Evolutionary conservation across 2,329 filamentous ascomycete species (phyloP).

Genomic region (Acarospora socialis): DNA sequence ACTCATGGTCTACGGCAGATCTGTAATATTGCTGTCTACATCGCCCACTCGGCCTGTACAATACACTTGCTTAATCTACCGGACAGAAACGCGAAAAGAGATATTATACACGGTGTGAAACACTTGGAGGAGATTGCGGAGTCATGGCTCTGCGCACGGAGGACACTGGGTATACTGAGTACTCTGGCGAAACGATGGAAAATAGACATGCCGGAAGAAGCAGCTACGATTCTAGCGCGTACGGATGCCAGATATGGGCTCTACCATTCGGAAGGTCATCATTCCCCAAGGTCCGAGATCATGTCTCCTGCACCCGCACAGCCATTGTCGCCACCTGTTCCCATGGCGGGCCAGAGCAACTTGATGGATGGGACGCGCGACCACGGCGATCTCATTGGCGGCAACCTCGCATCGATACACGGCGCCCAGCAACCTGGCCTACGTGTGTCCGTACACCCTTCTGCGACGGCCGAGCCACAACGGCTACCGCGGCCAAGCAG

Average conservation of each 20-base stretch:
- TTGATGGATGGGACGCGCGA: too few species aligned
- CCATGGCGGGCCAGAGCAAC: too few species aligned
- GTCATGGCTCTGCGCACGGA: slow-evolving; percentile 78
- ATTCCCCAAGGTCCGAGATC: slow-evolving; percentile 32
- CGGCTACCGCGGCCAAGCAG: slow-evolving; percentile 1
- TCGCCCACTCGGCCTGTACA: slow-evolving; percentile 83
- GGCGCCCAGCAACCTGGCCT: too few species aligned
- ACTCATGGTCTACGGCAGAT: slow-evolving; percentile 84
- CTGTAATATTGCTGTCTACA: slow-evolving; percentile 92
- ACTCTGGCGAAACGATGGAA: slow-evolving; percentile 81
- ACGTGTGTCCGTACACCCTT: not conserved
- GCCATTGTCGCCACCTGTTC: slow-evolving; percentile 11
- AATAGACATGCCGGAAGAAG: slow-evolving; percentile 74
- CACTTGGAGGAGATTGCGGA: slow-evolving; percentile 93
- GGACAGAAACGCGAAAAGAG: slow-evolving; percentile 76
- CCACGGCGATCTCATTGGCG: too few species aligned
- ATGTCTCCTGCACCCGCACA: slow-evolving; percentile 15
- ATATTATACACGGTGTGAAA: slow-evolving; percentile 80
- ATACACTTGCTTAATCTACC: slow-evolving; percentile 88
- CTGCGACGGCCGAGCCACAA: slow-evolving; percentile 2
- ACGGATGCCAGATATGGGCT: slow-evolving; percentile 68
- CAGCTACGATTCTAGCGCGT: slow-evolving; percentile 56
- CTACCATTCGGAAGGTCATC: too few species aligned
- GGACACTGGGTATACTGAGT: slow-evolving; percentile 72
- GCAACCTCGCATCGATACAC: too few species aligned